These are phyloP conservation scores for Aspergillus sp. DNA, from an alignment of 2,329 filamentous ascomycete genomes.

Conservation along the genomic window DNA sequence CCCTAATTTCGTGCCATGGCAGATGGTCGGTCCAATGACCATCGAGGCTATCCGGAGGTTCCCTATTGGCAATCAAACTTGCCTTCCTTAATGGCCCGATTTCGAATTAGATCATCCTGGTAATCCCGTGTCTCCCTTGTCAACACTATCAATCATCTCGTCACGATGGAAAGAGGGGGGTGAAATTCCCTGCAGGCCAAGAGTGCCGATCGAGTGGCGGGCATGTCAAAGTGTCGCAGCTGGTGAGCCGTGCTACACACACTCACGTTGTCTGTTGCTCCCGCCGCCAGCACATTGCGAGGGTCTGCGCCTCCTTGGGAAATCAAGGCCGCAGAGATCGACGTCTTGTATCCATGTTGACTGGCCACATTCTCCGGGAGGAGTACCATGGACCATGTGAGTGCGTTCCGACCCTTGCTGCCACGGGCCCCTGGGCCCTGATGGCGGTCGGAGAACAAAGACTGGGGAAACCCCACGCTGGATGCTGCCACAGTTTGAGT, in stretches of 20 bases:
- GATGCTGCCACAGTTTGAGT: neutral
- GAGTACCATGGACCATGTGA: neutral
- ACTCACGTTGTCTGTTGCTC: neutral
- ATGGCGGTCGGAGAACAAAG: no score
- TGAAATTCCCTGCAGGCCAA: neutral
- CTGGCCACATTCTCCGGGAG: neutral
- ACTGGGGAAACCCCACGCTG: no score
- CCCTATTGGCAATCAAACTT: neutral
- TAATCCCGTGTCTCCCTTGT: neutral
- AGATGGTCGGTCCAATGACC: no score
- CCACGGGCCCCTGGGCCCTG: neutral
- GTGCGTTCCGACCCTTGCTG: neutral
- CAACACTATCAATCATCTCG: no score
- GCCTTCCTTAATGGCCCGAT: neutral
- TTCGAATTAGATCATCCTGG: neutral
- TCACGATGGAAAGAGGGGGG: neutral
- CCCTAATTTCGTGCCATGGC: neutral
- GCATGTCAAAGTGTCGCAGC: neutral
- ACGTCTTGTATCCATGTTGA: neutral
- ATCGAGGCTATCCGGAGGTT: no score
- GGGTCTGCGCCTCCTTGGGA: neutral
- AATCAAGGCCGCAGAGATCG: no score
- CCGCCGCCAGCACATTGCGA: neutral
- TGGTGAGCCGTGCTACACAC: neutral
- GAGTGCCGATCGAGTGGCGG: neutral